These are phyloP conservation scores for Hypoxylon sp. DNA, from an alignment of 2,329 filamentous ascomycete genomes.

Conservation along the genomic window DNA sequence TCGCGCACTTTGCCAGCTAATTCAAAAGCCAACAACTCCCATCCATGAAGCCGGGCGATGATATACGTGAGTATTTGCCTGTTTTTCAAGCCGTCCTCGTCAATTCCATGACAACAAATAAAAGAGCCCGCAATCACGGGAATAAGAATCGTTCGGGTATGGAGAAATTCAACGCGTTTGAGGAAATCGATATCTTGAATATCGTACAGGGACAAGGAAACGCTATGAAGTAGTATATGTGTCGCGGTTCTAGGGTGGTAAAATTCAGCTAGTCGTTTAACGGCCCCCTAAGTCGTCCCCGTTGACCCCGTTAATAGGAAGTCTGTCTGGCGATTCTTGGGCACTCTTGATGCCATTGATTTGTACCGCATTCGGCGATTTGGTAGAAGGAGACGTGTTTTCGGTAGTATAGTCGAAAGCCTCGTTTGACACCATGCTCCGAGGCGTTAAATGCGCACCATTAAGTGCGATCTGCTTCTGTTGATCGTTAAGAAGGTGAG, in stretches of 20 bases:
- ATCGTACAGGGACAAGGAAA: constrained; percentile 46
- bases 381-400: constrained; percentile 47
- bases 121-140: constrained; percentile 30
- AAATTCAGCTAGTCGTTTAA: constrained; percentile 24
- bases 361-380: constrained; percentile 43
- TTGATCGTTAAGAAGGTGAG: constrained; percentile 66
- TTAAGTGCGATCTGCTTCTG: constrained; percentile 63
- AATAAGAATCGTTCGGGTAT: constrained; percentile 35
- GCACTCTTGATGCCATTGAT: constrained; percentile 50
- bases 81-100: constrained; percentile 44
- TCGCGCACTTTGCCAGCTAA: constrained; percentile 31
- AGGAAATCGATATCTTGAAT: constrained; percentile 41
- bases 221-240: constrained; percentile 22
- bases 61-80: constrained; percentile 46
- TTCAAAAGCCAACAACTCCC: constrained; percentile 48
- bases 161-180: constrained; percentile 34
- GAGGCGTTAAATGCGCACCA: constrained; percentile 64
- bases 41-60: constrained; percentile 47
- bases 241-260: constrained; percentile 14
- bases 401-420: constrained; percentile 45
- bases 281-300: constrained; percentile 35
- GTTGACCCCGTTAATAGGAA: constrained; percentile 46
- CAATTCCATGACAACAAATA: constrained; percentile 49
- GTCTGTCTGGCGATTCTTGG: constrained; percentile 44
- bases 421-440: constrained; percentile 57